Evolutionary conservation across 495 filamentous ascomycete genomes (phyloP), one percentile per base, ranked within the genome.

Genomic region (Penicillium soppii): DNA sequence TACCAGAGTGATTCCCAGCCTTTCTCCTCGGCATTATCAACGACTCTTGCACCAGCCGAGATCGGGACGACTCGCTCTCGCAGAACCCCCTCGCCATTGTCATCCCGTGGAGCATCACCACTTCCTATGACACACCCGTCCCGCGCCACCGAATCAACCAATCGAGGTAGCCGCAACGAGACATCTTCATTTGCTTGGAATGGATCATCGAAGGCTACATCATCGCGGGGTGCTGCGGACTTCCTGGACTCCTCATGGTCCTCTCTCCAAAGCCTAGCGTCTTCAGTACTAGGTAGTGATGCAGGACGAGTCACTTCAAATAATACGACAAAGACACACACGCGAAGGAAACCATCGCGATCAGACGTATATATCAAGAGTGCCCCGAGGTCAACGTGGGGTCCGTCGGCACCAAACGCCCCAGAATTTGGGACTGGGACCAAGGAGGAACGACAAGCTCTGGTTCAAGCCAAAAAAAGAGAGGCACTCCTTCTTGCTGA

Each of bases 381-480:
- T 8, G 70, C 66, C 17, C 71, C 73, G 33, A 64, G 69, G 21
- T 68, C 74, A 6, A 50, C 78, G 61, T 86, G 83, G 83, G 83
- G 83, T 12, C 83, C 83, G 4, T 68, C 74, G 5, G 68, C 50
- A 19, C 67, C 65, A 7, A 53, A 67, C 16, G 69, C 68, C 16
- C 60, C 67, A 29, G 69, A 74, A 47, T 65, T 83, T 40, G 82
- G 80, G 21, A 61, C 58, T 8, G 83, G 82, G 13, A 77, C 80
- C 22, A 68, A 75, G 54, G 83, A 84, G 59, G 78, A 82, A 43
- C 62, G 81, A 40, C 74, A 78, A 40, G 76, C 75, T 20, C 50
- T 83, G 46, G 70, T 85, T 15, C 77, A 84, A 52, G 83, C 81
- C 17, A 80, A 81, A 70, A 87, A 84, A 63, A 68, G 82, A 50